These are phyloP conservation scores for Dioscorea dumetorum DNA, from an alignment of 106 monocot genomes.

Conservation along the genomic window DNA sequence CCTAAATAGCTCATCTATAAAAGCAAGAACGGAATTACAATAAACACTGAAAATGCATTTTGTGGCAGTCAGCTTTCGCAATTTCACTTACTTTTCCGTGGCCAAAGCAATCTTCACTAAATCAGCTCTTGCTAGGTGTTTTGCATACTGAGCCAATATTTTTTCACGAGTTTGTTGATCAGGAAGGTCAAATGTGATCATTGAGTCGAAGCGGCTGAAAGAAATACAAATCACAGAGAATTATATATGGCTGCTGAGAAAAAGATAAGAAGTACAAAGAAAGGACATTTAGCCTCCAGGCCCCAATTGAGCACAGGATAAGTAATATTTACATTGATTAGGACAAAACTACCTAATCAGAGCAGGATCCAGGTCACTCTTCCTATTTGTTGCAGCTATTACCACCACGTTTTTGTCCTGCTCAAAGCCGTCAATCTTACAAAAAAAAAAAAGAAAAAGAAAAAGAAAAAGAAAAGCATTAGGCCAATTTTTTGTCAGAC, in stretches of 20 bases:
- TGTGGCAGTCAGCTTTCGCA: too few relatives aligned
- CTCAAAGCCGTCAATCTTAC: slow-evolving; percentile 95
- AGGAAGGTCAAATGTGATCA: slow-evolving; percentile 74
- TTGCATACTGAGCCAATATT: slow-evolving; percentile 90
- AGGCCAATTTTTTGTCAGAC: background rate
- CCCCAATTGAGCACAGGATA: too few relatives aligned
- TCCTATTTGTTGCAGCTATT: slow-evolving; percentile 97
- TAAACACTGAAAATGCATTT: too few relatives aligned
- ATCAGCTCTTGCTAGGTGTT: slow-evolving; percentile 64
- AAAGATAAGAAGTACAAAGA: too few relatives aligned
- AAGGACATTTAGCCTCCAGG: too few relatives aligned
- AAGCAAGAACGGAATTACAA: too few relatives aligned
- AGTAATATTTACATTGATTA: too few relatives aligned
- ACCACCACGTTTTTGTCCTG: slow-evolving; percentile 85
- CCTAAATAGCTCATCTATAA: too few relatives aligned
- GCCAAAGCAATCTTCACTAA: slow-evolving; percentile 51
- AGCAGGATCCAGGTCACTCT: slow-evolving; percentile 97
- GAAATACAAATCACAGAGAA: background rate
- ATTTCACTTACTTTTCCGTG: slow-evolving; percentile 56
- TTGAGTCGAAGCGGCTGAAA: slow-evolving; percentile 91
- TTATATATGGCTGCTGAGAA: background rate
- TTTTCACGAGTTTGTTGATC: slow-evolving; percentile 71
- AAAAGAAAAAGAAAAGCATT: slow-evolving; percentile 4
- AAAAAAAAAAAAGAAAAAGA: slow-evolving; percentile 3
- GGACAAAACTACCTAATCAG: slow-evolving; percentile 57